Conservation (phyloP, 768 basidiomycete species). For the Suillus cothurnatus region DNA sequence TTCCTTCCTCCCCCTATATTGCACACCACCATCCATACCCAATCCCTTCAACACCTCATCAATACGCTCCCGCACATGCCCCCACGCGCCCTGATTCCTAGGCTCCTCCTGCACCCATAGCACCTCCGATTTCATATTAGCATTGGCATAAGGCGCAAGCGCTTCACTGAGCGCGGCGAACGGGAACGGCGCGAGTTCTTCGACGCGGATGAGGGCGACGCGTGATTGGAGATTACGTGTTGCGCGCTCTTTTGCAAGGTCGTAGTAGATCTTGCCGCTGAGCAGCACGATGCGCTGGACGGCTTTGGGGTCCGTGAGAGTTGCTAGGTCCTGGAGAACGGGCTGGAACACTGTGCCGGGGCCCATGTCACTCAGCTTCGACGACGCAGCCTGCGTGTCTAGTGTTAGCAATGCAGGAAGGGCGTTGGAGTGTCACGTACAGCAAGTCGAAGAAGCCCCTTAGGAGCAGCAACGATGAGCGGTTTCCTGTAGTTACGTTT, state of each 20-base stretch:
- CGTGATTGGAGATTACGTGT: constrained; percentile 44
- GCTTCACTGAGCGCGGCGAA: constrained; percentile 52
- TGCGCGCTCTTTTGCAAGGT: constrained; percentile 72
- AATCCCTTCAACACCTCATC: constrained; percentile 47
- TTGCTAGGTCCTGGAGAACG: constrained; percentile 55
- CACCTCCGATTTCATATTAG: constrained; percentile 38
- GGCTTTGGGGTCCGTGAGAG: constrained; percentile 27
- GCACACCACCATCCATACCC: constrained; percentile 38
- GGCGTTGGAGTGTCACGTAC: constrained; percentile 43
- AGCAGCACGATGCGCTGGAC: constrained; percentile 72
- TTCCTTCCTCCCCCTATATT: constrained; percentile 68
- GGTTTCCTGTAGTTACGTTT: constrained; percentile 86
- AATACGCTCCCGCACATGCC: constrained; percentile 64
- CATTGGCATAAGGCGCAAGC: constrained; percentile 48
- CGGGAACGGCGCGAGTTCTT: constrained; percentile 90
- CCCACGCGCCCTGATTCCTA: constrained; percentile 82
- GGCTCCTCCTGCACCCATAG: constrained; percentile 89
- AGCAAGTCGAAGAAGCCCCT: constrained; percentile 75
- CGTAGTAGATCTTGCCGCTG: constrained; percentile 88
- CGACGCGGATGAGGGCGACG: constrained; percentile 75
- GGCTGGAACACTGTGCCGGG: constrained; percentile 65
- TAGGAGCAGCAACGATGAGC: constrained; percentile 81
- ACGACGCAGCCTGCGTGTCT: constrained; percentile 66
- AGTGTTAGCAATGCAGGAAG: not conserved
- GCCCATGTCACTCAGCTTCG: constrained; percentile 61